phyloP scores from a whole-genome alignment of 225 moss, liverwort and hornwort species.

The Physcomitrium patens region DNA sequence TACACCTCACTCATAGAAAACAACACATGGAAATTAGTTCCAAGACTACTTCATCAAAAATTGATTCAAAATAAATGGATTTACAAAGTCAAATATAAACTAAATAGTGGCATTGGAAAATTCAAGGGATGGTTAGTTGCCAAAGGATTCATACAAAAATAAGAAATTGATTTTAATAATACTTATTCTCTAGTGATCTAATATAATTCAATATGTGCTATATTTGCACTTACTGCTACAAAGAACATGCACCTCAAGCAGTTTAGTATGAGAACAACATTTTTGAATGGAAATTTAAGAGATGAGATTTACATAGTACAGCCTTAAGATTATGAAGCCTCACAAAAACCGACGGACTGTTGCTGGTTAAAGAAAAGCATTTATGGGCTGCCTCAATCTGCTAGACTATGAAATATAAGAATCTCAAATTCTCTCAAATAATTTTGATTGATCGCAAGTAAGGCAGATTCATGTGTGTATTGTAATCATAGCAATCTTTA shows the following conservation, averaged over 20 bases:
- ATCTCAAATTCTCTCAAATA: not conserved
- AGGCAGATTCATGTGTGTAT: too few species aligned
- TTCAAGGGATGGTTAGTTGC: not conserved
- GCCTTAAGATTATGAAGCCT: constrained; percentile 12
- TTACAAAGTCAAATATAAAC: too few species aligned
- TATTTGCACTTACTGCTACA: not conserved
- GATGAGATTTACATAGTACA: constrained; percentile 16
- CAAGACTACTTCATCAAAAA: not conserved
- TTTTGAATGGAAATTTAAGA: too few species aligned
- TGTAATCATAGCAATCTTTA: not conserved
- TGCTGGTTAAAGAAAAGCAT: too few species aligned
- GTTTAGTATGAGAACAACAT: not conserved
- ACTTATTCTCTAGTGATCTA: not conserved
- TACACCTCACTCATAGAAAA: not conserved
- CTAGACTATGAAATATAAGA: not conserved
- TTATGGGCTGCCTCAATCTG: not conserved
- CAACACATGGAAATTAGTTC: not conserved
- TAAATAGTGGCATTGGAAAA: not conserved
- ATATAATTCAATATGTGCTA: not conserved
- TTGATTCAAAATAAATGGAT: too few species aligned
- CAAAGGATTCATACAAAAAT: not conserved
- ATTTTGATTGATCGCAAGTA: not conserved
- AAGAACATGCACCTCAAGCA: not conserved
- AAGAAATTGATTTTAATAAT: not conserved
- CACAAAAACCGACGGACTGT: not conserved